phyloP scores from a whole-genome alignment of 164 flowering plant genomes.

The Tetracentron sinense region DNA sequence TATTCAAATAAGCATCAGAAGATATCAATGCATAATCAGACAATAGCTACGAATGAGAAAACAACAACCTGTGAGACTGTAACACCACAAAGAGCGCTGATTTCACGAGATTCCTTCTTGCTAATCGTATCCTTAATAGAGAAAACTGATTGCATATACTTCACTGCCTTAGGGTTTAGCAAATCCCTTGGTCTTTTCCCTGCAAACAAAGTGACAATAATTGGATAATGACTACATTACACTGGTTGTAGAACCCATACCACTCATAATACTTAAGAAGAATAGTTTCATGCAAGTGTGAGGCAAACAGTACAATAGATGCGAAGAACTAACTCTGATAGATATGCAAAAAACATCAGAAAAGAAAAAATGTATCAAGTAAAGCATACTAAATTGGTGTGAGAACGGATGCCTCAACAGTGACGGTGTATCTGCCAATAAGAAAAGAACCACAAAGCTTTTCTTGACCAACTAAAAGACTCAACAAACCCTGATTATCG shows the following conservation, averaged over 20 bases:
- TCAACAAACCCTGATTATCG: too few species aligned
- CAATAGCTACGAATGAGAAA: background rate
- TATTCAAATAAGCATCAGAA: background rate
- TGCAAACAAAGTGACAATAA: conserved; percentile 21
- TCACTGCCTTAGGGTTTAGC: conserved; percentile 86
- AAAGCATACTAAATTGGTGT: too few species aligned
- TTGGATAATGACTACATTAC: background rate
- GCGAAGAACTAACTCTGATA: background rate
- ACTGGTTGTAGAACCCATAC: background rate
- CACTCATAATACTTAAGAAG: background rate
- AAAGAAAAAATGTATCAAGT: background rate
- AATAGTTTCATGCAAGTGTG: too few species aligned
- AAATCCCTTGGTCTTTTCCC: conserved; percentile 98
- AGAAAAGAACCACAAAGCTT: too few species aligned
- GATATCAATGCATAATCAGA: background rate
- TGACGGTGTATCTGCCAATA: too few species aligned
- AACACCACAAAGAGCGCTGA: conserved; percentile 86
- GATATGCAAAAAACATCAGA: background rate
- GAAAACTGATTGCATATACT: conserved; percentile 83
- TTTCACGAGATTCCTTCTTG: conserved; percentile 93
- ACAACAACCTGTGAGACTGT: conserved; percentile 75
- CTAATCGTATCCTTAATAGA: conserved; percentile 83
- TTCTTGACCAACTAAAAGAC: too few species aligned
- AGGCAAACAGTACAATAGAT: background rate
- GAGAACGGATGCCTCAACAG: background rate